Conservation (phyloP, 495 filamentous ascomycete genomes). For the Rhizodiscina lignyota region DNA sequence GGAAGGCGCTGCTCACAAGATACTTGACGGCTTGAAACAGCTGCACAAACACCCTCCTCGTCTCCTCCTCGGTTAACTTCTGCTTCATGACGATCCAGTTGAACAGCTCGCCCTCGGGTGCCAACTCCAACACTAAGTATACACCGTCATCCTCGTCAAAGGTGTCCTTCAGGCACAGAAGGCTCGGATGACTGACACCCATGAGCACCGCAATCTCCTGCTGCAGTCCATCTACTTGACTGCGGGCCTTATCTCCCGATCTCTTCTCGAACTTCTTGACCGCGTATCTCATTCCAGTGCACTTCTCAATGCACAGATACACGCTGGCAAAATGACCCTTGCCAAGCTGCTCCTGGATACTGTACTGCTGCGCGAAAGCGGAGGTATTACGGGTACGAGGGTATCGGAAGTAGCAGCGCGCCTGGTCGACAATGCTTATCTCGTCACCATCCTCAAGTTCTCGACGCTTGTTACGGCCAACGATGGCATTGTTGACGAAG, state of each 20-base stretch:
- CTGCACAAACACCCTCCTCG: slow-evolving; percentile 76
- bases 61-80: slow-evolving; percentile 71
- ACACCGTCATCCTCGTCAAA: slow-evolving; percentile 86
- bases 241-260: slow-evolving; percentile 57
- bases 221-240: slow-evolving; percentile 69
- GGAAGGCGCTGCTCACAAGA: slow-evolving; percentile 49
- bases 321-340: slow-evolving; percentile 97
- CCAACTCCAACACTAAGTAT: slow-evolving; percentile 84
- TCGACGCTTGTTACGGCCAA: slow-evolving; percentile 81
- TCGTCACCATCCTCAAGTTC: slow-evolving; percentile 81
- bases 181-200: slow-evolving; percentile 89
- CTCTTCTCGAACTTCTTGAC: slow-evolving; percentile 89
- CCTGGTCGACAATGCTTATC: slow-evolving; percentile 65
- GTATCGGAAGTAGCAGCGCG: slow-evolving; percentile 80
- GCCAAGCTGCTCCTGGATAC: slow-evolving; percentile 68
- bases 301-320: slow-evolving; percentile 74
- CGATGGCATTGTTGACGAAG: slow-evolving; percentile 78
- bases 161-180: slow-evolving; percentile 86
- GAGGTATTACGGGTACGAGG: slow-evolving; percentile 58
- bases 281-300: slow-evolving; percentile 67
- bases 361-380: slow-evolving; percentile 74
- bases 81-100: slow-evolving; percentile 79
- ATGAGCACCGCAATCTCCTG: slow-evolving; percentile 94
- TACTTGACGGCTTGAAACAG: slow-evolving; percentile 91
- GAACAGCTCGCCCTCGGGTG: slow-evolving; percentile 86